Evolutionary conservation across 352 stramenopile genomes (phyloP), one percentile per base, ranked within the genome.

Genomic region (Phytophthora ohioensis): DNA sequence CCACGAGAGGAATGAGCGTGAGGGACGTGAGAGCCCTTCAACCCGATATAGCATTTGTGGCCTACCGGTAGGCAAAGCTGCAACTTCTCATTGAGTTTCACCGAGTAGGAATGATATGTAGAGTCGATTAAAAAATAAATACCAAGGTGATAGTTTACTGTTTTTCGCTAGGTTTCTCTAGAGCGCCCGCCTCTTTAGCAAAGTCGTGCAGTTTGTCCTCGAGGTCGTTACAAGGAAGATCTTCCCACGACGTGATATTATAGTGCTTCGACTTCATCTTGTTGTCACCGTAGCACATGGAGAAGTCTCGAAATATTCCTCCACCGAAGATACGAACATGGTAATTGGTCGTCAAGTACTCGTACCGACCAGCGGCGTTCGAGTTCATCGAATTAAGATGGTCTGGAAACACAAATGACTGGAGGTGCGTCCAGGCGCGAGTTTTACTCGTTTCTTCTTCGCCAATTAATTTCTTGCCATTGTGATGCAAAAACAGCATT

Each of bases 401-500:
- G 1, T 62, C 53, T 15, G 67, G 67, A 21, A 74, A 74, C 49
- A 74, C 54, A 34, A 74, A 71, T 7, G 67, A 66, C n/a, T 74
- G 67, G 27, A 74, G 61, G 32, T 74, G 67, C 13, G 67, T 74
- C 67, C 67, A 74, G 36, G 70, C 61, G 2, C 58, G 67, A 66
- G 45, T 63, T 51, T 66, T 55, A 32, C 36, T 48, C 5, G 47
- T 55, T 15, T 65, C 54, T 21, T 52, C 67, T 15, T 62, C 55
- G 12, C 54, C 49, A n/a, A 68, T 75, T 11, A 75, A 38, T 32
- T 89, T 89, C 56, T 71, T 75, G 15, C 64, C 66, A 27, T 89
- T 89, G 45, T 79, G 77, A 35, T 89, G 81, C 5, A 89, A 57
- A 34, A 89, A 89, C 4, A 85, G 15, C 17, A 86, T 54, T 1